phyloP scores from a whole-genome alignment of 768 basidiomycete species.

The Macrolepiota fuliginosa region DNA sequence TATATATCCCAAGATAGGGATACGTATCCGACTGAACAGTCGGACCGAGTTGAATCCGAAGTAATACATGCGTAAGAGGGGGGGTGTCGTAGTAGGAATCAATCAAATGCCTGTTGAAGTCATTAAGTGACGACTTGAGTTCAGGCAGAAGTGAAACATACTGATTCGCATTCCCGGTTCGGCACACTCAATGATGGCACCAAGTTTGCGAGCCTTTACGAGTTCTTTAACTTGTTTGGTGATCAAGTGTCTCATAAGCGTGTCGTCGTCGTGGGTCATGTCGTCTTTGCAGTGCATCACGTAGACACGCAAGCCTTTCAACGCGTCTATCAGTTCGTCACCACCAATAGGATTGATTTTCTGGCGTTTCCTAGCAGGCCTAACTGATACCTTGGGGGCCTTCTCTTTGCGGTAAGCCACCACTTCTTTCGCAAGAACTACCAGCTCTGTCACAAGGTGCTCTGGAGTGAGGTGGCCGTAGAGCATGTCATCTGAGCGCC shows the following conservation, averaged over 20 bases:
- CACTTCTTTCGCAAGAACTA: constrained; percentile 67
- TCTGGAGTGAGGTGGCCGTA: constrained; percentile 88
- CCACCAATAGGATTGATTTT: constrained; percentile 35
- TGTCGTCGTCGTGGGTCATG: constrained; percentile 42
- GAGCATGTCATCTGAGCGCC: constrained; percentile 61
- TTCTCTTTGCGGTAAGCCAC: constrained; percentile 31
- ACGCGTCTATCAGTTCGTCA: constrained; percentile 47
- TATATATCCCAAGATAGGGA: background rate
- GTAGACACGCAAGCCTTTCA: constrained; percentile 66
- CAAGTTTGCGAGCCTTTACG: constrained; percentile 60
- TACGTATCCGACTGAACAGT: background rate
- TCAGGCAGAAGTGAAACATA: constrained; percentile 34
- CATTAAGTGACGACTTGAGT: background rate
- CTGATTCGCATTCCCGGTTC: constrained; percentile 82
- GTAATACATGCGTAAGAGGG: background rate
- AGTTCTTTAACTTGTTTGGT: constrained; percentile 67
- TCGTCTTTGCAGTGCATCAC: constrained; percentile 89
- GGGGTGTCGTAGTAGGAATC: background rate
- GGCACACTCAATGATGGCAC: constrained; percentile 66
- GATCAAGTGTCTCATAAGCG: constrained; percentile 64
- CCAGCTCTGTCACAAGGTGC: constrained; percentile 75
- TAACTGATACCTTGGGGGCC: constrained; percentile 18
- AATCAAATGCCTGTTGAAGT: constrained; percentile 10
- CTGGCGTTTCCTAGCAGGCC: constrained; percentile 37
- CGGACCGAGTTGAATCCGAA: background rate